Evolutionary conservation across 2,329 filamentous ascomycete species (phyloP), one percentile per base, ranked within the genome.

Genomic region (Microcyclospora pomicola): DNA sequence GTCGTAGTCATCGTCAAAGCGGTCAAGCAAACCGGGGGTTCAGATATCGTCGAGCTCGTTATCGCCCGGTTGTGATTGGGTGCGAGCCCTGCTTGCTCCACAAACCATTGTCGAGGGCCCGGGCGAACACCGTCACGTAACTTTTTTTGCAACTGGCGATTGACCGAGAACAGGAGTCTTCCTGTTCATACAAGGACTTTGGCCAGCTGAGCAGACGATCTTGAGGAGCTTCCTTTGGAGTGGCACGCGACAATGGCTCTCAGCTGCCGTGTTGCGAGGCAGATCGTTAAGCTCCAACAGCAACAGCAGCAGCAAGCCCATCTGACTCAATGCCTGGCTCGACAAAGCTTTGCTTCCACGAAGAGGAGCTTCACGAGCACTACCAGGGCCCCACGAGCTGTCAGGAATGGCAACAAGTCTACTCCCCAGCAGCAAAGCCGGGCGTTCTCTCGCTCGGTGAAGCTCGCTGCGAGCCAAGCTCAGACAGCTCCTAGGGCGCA

Each of bases 401-500:
- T 24, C 5, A 24, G 7, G 19, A 24, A 24, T 24, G 19, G 19
- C 19, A 29, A 27, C 37, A 44, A 47, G 38, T 35, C 37, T 31
- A 24, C 42, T 35, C 38, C 40, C 1, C 42, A 31, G 15, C 43
- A 49, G 33, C 49, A 50, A 35, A n/a, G 4, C 12, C 30, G 30
- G 12, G 30, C 30, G 12, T 31, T 31, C 30, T n/a, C 30, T 15
- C 30, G 30, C 30, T 31, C 49, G 29, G 47, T 39, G 40, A 41
- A 38, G 33, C 38, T 37, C 14, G 44, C 44, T 5, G 50, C 51
- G 41, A 58, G 49, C 48, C 55, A 64, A 47, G 64, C 71, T 34
- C 74, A 91, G 62, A 68, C 77, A 48, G 80, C 83, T 37, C 84
- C 86, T 39, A 83, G 81, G 56, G 75, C 86, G 37, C 78, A 87